Percentiles rank a stretch among this genome's conserved stretches.
Conservation (phyloP, 352 stramenopile genomes). For the Pseudoperonospora humuli region DNA sequence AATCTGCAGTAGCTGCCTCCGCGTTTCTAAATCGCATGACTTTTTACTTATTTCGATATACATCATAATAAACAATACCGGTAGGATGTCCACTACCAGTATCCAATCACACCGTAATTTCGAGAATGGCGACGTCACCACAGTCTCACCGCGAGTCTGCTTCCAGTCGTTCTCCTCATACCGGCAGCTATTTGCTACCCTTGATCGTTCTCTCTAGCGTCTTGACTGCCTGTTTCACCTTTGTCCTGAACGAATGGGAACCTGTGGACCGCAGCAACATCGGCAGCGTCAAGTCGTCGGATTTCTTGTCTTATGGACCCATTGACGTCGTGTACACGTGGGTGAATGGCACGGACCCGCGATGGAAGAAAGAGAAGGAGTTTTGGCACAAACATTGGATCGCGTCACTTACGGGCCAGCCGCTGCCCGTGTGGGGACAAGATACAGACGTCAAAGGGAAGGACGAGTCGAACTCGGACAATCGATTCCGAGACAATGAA, state of each 20-base stretch:
- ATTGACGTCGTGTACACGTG: slow-evolving; percentile 96
- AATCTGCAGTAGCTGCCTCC: too few relatives aligned
- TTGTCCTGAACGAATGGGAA: slow-evolving; percentile 11
- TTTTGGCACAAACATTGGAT: slow-evolving; percentile 88
- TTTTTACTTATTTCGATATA: too few relatives aligned
- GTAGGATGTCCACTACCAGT: too few relatives aligned
- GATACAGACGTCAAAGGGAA: slow-evolving; percentile 46
- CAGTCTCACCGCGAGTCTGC: slow-evolving; percentile 5
- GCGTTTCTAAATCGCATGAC: too few relatives aligned
- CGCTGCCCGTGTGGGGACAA: slow-evolving; percentile 44
- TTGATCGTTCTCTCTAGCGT: slow-evolving; percentile 9
- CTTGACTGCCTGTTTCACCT: slow-evolving; percentile 3
- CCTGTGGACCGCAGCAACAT: slow-evolving; percentile 49
- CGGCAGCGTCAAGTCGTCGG: slow-evolving; percentile 40
- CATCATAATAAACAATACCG: too few relatives aligned
- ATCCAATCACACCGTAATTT: background rate
- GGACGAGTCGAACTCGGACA: slow-evolving; percentile 75
- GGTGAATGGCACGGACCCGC: slow-evolving; percentile 92
- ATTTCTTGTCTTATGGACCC: slow-evolving; percentile 64
- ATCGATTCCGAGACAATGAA: slow-evolving; percentile 92
- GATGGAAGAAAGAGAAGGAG: slow-evolving; percentile 86
- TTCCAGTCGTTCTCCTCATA: background rate
- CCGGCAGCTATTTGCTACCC: background rate
- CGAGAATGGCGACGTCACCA: slow-evolving; percentile 7
- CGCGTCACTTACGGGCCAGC: slow-evolving; percentile 70